Percentiles rank a stretch among this genome's conserved stretches.
These are phyloP conservation scores for Phlyctochytrium arcticum DNA, from an alignment of 192 early-diverging fungal species.

Conservation along the genomic window DNA sequence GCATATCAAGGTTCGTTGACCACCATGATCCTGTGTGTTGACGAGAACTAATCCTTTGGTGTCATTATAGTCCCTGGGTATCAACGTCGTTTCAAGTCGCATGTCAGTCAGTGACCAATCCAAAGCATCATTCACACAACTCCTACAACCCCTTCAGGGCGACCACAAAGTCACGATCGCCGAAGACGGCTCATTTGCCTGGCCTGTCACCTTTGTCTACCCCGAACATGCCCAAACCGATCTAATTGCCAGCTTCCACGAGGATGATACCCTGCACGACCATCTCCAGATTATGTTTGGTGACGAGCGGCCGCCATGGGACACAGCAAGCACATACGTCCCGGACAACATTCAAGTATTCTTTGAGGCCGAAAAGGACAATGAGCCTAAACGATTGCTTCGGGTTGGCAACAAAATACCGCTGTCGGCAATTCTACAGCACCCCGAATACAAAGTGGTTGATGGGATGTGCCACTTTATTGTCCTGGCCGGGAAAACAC, in stretches of 20 bases:
- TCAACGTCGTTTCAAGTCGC: too few relatives aligned
- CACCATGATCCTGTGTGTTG: too few relatives aligned
- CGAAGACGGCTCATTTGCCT: slow-evolving; percentile 45
- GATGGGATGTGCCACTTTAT: slow-evolving; percentile 86
- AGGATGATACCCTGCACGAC: slow-evolving; percentile 73
- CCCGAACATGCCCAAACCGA: slow-evolving; percentile 92
- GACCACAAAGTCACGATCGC: slow-evolving; percentile 36
- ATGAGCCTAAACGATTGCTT: slow-evolving; percentile 50
- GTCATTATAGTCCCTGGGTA: too few relatives aligned
- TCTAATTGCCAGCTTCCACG: slow-evolving; percentile 79
- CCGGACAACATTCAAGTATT: slow-evolving; percentile 72
- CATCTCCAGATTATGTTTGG: slow-evolving; percentile 80
- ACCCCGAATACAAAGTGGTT: slow-evolving; percentile 66
- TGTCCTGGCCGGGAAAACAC: slow-evolving; percentile 65
- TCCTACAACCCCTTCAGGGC: too few relatives aligned
- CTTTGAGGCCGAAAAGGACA: slow-evolving; percentile 62
- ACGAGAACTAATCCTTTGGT: too few relatives aligned
- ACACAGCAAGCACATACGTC: slow-evolving; percentile 60
- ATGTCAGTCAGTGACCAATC: too few relatives aligned
- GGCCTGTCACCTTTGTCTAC: slow-evolving; percentile 91
- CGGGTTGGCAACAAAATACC: slow-evolving; percentile 47
- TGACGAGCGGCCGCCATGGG: slow-evolving; percentile 73
- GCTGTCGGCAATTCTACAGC: slow-evolving; percentile 60
- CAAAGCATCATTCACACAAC: too few relatives aligned
- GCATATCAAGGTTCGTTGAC: slow-evolving; percentile 22